phyloP scores from a whole-genome alignment of 2,329 filamentous ascomycete genomes.

The Pleoardoris graminearum region DNA sequence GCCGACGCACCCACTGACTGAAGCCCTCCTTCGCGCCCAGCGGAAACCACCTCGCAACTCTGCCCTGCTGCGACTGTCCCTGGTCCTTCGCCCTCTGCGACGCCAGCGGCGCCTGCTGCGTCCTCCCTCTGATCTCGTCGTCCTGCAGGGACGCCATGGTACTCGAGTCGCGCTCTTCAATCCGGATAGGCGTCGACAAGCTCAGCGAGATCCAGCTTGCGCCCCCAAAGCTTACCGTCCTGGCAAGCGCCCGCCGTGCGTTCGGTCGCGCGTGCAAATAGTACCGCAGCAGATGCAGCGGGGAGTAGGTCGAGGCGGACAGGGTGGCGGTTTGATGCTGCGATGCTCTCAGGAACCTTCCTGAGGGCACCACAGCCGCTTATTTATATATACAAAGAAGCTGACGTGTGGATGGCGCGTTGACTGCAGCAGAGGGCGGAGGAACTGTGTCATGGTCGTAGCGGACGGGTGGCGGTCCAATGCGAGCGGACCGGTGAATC shows the following conservation, averaged over 20 bases:
- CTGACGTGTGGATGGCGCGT: conserved; percentile 7
- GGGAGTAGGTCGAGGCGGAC: conserved; percentile 34
- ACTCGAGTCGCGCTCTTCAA: conserved; percentile 29
- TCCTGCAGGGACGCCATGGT: conserved; percentile 34
- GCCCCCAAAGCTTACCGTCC: conserved; percentile 36
- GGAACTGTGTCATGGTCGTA: conserved; percentile 3
- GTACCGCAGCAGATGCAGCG: conserved; percentile 42
- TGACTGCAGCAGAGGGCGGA: neutral
- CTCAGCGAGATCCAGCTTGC: conserved; percentile 37
- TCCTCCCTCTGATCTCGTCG: conserved; percentile 24
- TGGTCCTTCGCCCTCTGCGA: conserved; percentile 51
- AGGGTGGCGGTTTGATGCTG: conserved; percentile 37
- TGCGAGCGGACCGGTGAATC: neutral
- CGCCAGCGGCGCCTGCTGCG: conserved; percentile 54
- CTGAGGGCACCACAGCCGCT: conserved; percentile 11
- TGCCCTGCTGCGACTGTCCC: conserved; percentile 34
- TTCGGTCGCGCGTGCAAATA: conserved; percentile 26
- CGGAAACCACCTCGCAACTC: conserved; percentile 66
- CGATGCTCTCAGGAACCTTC: conserved; percentile 13
- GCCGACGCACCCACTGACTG: conserved; percentile 76
- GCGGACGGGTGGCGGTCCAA: conserved; percentile 10
- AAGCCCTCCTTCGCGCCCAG: conserved; percentile 90
- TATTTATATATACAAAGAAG: conserved; percentile 8
- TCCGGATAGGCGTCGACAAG: conserved; percentile 33
- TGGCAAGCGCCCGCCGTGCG: conserved; percentile 27